Evolutionary conservation across 2,329 filamentous ascomycete species (phyloP), one percentile per base, ranked within the genome.

Genomic region (Calonectria montana): DNA sequence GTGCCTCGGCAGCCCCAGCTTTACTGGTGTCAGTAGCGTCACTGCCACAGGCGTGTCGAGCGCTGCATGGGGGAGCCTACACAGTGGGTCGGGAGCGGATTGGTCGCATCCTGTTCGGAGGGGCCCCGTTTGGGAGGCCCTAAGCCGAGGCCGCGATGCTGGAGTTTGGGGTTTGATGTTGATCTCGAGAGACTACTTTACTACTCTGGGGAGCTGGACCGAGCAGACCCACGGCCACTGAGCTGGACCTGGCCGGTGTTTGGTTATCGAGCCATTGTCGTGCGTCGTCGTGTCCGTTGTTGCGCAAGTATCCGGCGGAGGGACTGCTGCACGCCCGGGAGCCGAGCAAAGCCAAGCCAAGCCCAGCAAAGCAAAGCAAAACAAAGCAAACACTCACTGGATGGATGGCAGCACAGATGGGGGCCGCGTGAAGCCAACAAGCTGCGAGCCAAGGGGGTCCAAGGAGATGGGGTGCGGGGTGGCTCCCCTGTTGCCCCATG

Each of bases 1-100:
- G 77, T 75, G 76, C 77, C 77, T 79, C 77, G 77, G 77, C 76
- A 79, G 77, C 77, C 76, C 77, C 77, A 79, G 77, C 75, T 79
- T 79, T 78, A 41, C 70, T 66, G 67, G 71, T 50, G 63, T 47
- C 23, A 41, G 47, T 66, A 71, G 67, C 70, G 70, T 73, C 68
- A 71, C 59, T 61, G 63, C 45, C 47, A 50, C 25, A 64, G 45
- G 37, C 61, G n/a, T 66, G 59, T 71, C 39, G 37, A 67, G 65
- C 29, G 39, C 66, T 59, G 65, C 47, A 65, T 45, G 66, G 70
- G 70, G 57, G 21, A 64, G 25, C 31, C 37, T 53, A 48, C 29
- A 25, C 25, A 21, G 25, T 16, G 43, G 62, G 21, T 21, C 37
- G 47, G 25, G 15, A 35, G 37, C 41, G 53, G 68, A 66, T 65